Conservation (phyloP, 768 basidiomycete genomes). For the Mycena venus region DNA sequence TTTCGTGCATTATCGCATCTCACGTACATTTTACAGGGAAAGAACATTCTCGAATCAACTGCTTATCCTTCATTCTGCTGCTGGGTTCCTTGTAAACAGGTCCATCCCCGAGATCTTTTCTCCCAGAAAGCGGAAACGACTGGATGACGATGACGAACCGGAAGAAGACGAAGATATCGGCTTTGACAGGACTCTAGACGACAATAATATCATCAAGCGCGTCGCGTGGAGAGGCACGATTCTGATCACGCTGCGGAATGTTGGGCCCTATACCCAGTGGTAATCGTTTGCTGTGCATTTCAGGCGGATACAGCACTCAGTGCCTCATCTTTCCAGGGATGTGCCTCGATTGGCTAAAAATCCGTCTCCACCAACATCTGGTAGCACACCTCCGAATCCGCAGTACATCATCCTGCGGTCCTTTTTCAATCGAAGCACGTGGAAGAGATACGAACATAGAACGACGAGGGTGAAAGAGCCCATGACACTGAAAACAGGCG, state of each 20-base stretch:
- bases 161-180: slow-evolving; percentile 46
- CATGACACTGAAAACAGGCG: slow-evolving; percentile 74
- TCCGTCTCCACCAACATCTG: slow-evolving; percentile 67
- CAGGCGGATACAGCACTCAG: slow-evolving; percentile 1
- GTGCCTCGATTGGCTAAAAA: slow-evolving; percentile 81
- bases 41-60: slow-evolving; percentile 92
- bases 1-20: neutral
- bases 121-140: slow-evolving; percentile 58
- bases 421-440: slow-evolving; percentile 74
- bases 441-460: slow-evolving; percentile 93
- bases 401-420: slow-evolving; percentile 80
- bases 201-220: slow-evolving; percentile 29
- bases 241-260: slow-evolving; percentile 91
- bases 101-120: slow-evolving; percentile 58
- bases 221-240: slow-evolving; percentile 72
- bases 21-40: slow-evolving; percentile 63
- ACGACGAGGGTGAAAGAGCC: slow-evolving; percentile 89
- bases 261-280: slow-evolving; percentile 91
- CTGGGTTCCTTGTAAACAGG: slow-evolving; percentile 71
- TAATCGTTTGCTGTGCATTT: slow-evolving; percentile 38
- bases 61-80: slow-evolving; percentile 81
- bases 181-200: slow-evolving; percentile 43
- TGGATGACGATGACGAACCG: slow-evolving; percentile 58
- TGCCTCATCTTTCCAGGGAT: slow-evolving; percentile 66
- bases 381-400: slow-evolving; percentile 69